phyloP scores from a whole-genome alignment of 2,329 filamentous ascomycete species.

The Ascochyta koolunga region DNA sequence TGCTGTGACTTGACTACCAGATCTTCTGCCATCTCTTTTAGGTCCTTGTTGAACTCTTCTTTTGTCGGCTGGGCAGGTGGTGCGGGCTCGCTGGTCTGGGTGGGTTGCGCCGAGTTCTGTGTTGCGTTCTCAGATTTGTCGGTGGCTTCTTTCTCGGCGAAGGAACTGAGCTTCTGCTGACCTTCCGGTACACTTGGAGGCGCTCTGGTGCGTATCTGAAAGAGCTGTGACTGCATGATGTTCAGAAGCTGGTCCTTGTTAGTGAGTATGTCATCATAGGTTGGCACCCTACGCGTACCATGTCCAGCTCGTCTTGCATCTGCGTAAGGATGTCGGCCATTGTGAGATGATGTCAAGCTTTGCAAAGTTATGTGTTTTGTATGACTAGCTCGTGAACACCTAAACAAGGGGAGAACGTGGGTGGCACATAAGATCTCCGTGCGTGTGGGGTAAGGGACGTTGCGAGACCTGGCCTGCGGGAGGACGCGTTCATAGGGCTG shows the following conservation, averaged over 20 bases:
- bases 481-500: conserved; percentile 22
- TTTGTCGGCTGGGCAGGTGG: conserved; percentile 21
- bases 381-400: no score
- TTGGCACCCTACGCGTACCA: conserved; percentile 58
- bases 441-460: conserved; percentile 4
- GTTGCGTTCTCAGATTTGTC: conserved; percentile 28
- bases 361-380: no score
- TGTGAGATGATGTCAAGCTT: neutral
- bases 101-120: conserved; percentile 12
- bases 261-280: neutral
- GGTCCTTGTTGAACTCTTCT: conserved; percentile 66
- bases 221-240: conserved; percentile 55
- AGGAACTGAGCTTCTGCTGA: conserved; percentile 49
- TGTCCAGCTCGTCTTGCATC: conserved; percentile 82
- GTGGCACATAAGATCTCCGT: neutral
- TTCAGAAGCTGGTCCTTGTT: conserved; percentile 49
- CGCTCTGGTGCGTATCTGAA: conserved; percentile 52
- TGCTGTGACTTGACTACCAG: conserved; percentile 82
- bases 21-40: conserved; percentile 76
- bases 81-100: conserved; percentile 19
- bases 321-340: conserved; percentile 83
- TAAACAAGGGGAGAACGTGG: no score
- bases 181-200: conserved; percentile 50
- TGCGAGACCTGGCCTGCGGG: neutral
- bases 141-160: conserved; percentile 39